These are phyloP conservation scores for Clitopilus passeckerianus DNA, from an alignment of 768 basidiomycete genomes.

Conservation along the genomic window DNA sequence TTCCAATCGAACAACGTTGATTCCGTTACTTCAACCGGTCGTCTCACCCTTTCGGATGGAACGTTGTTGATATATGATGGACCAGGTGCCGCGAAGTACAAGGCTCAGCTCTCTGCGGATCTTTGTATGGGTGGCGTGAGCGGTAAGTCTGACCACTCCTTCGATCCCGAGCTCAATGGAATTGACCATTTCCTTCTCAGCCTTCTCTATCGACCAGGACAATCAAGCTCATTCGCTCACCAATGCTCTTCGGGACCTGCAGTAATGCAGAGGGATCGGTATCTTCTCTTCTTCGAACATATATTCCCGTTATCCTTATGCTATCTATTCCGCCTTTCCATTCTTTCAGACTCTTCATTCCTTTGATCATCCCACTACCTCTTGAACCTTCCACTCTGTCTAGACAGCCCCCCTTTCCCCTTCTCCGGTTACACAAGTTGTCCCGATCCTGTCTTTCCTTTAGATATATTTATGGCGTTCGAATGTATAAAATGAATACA, in stretches of 20 bases:
- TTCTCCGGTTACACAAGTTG: background rate
- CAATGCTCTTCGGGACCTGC: background rate
- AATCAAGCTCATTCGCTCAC: background rate
- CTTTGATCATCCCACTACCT: background rate
- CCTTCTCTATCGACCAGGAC: background rate
- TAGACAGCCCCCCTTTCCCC: background rate
- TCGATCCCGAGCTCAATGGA: too few species aligned
- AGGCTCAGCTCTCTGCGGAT: background rate
- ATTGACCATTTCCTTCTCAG: background rate
- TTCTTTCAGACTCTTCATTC: too few species aligned
- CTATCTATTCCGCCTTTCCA: too few species aligned
- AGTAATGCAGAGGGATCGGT: too few species aligned
- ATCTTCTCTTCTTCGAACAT: too few species aligned
- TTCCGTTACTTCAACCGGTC: background rate
- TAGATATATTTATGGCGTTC: background rate
- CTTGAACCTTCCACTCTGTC: too few species aligned
- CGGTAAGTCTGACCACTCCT: background rate
- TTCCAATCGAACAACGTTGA: background rate
- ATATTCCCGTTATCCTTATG: too few species aligned
- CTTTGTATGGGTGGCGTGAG: conserved; percentile 3
- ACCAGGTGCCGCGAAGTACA: background rate
- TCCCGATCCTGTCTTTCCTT: background rate
- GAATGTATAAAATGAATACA: too few species aligned
- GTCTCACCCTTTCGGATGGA: background rate
- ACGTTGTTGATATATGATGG: background rate